Base-by-base conservation (phyloP, 2,329 filamentous ascomycete genomes). In the Monosporascus sp. region DNA sequence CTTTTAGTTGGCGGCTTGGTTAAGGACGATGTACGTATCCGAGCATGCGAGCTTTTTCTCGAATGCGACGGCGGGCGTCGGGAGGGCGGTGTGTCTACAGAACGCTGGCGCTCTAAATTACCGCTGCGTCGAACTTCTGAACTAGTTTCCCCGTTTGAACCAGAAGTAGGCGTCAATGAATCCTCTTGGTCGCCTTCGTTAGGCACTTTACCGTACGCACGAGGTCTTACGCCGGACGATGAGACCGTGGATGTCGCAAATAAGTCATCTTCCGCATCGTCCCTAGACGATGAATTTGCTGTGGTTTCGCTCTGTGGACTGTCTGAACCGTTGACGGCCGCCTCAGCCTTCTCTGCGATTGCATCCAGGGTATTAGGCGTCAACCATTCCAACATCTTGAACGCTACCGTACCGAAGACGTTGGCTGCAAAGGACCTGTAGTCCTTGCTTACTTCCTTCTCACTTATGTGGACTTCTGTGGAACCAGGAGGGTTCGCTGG, bases 311-410 rank as follows among this genome's bases (percentile, higher is more conserved):
- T 47, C 15, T 52, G 37, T 47, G 46, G 41, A n/a, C 58, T 52
- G 15, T 49, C 25, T 18, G 53, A 50, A 31, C 43, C 52, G 20
- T 53, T 53, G 4, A 54, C 52, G 1, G 57, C 60, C 20, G 57
- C 60, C 24, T 65, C 64, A 14, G 72, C 65, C 49, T 71, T 74
- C 17, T 72, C 63, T 1, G 73, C 71, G 68, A 83, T 75, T 9
- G 73, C 70, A 20, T 76, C 74, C 4, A 83, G 64, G n/a, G 75
- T 78, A 51, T 75, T 75, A 0, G 83, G 83, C 1, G 83, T 83
- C n/a, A 88, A 70, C 84, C 83, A 88, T 64, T 88, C 84, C 3
- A 88, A 62, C 82, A 87, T 87, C 61, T 84, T 86, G 66, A 87
- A 84, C 11, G 85, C 79, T 11, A 81, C 80, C 0, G 84, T 85